Base-by-base conservation (phyloP, 2,329 filamentous ascomycete species). In the Bimuria novae-zelandiae region DNA sequence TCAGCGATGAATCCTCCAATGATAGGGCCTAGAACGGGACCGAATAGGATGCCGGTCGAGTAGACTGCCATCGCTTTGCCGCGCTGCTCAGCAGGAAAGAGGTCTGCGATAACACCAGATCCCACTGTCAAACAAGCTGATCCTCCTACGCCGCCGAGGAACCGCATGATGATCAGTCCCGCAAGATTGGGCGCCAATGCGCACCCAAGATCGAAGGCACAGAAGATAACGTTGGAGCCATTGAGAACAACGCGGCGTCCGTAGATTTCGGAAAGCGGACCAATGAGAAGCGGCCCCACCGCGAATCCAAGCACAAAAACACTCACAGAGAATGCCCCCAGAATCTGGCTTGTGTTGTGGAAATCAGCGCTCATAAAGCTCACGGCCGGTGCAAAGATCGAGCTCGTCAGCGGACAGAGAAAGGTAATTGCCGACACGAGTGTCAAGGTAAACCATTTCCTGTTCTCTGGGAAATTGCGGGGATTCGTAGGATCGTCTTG, bases 161-260 rank as follows among this genome's bases (percentile, higher is more conserved):
- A 65, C 1, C 71, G 70, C 64, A 74, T 73, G 14, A 58, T 59
- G 16, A 76, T 70, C 17, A 75, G 67, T 8, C 65, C 66, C 19
- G 53, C 52, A 2, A 75, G 62, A 23, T 65, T 73, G 2, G 69
- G 70, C 0, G 70, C 64, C 3, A 75, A 59, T 3, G 71, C 73
- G 37, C 71, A 80, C 2, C 75, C 70, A 2, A 82, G 59, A 42
- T 80, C 80, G 73, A 80, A 81, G 17, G 74, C 59, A 4, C 83
- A 70, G 62, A 83, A 83, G 75, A 78, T 77, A 3, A 81, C 44
- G 56, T 81, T 84, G 22, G 65, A 58, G 27, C 54, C 32, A 50
- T 73, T 67, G 25, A 72, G 57, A 7, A 73, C 54, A 12, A 71
- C 59, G 25, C 61, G 60, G 16, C 71, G 65, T 7, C 71, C 71